Evolutionary conservation across 768 basidiomycete genomes (phyloP).

Genomic region (Boletus insuetus): DNA sequence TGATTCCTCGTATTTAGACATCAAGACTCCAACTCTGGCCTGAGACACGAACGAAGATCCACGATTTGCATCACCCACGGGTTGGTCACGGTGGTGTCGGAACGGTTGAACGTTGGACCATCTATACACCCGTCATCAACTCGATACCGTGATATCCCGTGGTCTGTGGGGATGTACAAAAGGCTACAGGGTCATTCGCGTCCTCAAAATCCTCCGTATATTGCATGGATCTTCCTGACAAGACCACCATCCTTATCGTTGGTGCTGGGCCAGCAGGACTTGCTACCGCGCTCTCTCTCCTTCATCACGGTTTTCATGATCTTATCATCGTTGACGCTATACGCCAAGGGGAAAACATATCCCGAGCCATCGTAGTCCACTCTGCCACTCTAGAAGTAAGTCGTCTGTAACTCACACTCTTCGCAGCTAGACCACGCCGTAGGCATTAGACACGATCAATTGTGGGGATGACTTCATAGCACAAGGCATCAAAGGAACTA

Average conservation of each 20-base stretch:
- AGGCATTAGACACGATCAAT: slow-evolving; percentile 48
- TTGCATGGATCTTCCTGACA: slow-evolving; percentile 28
- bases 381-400: slow-evolving; percentile 52
- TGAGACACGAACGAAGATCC: too few relatives aligned
- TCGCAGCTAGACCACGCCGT: slow-evolving; percentile 32
- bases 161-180: background rate
- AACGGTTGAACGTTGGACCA: too few relatives aligned
- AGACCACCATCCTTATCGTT: slow-evolving; percentile 46
- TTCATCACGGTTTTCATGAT: slow-evolving; percentile 38
- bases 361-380: slow-evolving; percentile 47
- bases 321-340: slow-evolving; percentile 44
- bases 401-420: background rate
- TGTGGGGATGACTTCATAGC: slow-evolving; percentile 39
- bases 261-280: slow-evolving; percentile 52
- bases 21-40: too few relatives aligned
- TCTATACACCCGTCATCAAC: too few relatives aligned
- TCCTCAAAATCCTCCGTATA: background rate
- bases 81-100: too few relatives aligned
- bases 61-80: too few relatives aligned
- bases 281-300: slow-evolving; percentile 43
- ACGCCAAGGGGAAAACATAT: slow-evolving; percentile 32
- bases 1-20: too few relatives aligned
- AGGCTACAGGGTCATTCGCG: background rate
- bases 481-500: slow-evolving; percentile 31
- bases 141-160: too few relatives aligned